phyloP scores from a whole-genome alignment of 2,329 filamentous ascomycete genomes.

The Berkeleyomyces basicola region DNA sequence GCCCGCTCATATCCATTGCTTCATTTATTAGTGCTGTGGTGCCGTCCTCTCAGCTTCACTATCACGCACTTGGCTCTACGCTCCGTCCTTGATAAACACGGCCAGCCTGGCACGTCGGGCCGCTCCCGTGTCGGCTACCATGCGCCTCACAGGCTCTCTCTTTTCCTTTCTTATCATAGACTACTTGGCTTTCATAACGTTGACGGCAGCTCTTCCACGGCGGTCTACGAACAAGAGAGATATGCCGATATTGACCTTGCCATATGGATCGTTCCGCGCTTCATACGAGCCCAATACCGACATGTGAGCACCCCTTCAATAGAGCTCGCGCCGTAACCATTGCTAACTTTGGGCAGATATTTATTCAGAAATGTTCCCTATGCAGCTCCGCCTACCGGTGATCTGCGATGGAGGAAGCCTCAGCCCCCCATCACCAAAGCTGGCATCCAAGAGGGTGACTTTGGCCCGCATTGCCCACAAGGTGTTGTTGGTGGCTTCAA shows the following conservation, averaged over 20 bases:
- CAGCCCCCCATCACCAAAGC: conserved; percentile 19
- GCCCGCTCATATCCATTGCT: background rate
- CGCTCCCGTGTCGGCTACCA: background rate
- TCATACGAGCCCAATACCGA: conserved; percentile 13
- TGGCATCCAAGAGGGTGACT: conserved; percentile 8
- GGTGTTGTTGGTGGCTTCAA: conserved; percentile 18
- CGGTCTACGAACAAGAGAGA: conserved; percentile 5
- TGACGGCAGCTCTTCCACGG: background rate
- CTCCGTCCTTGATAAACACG: background rate
- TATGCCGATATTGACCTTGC: conserved; percentile 13
- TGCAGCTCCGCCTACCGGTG: conserved; percentile 25
- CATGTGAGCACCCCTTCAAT: conserved; percentile 8
- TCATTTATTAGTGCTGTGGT: background rate
- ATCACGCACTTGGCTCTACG: background rate
- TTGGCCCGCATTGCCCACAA: conserved; percentile 15
- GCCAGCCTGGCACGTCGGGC: background rate
- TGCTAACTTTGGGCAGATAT: conserved; percentile 9
- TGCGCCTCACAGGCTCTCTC: conserved; percentile 2
- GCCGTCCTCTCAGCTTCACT: background rate
- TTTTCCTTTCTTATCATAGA: conserved; percentile 6
- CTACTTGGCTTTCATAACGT: background rate
- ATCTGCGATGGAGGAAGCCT: conserved; percentile 26
- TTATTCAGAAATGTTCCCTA: conserved; percentile 28
- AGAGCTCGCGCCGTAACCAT: background rate
- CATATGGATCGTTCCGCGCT: conserved; percentile 14